Conservation (phyloP, 768 basidiomycete genomes). For the Exidia glandulosa region DNA sequence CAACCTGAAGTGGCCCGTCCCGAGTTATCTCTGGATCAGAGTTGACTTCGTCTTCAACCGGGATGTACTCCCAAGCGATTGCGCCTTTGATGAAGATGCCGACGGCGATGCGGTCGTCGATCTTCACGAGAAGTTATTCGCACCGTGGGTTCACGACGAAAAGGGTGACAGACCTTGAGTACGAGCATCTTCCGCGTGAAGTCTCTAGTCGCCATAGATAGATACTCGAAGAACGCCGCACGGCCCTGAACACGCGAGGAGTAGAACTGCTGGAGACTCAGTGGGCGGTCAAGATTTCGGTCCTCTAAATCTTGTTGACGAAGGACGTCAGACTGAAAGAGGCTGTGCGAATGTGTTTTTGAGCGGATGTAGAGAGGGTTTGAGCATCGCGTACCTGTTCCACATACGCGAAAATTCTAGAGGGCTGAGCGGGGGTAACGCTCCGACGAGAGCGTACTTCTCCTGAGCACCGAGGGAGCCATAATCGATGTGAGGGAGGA, state of each 20-base stretch:
- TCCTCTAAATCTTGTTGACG: constrained; percentile 38
- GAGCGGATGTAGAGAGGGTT: background rate
- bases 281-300: constrained; percentile 38
- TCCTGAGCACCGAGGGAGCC: constrained; percentile 42
- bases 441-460: constrained; percentile 39
- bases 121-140: constrained; percentile 22
- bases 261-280: constrained; percentile 50
- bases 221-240: constrained; percentile 49
- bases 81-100: constrained; percentile 54
- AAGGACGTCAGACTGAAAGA: constrained; percentile 50
- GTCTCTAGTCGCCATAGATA: constrained; percentile 42
- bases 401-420: constrained; percentile 41
- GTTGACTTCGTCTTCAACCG: constrained; percentile 10
- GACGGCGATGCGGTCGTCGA: constrained; percentile 48
- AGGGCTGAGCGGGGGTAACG: constrained; percentile 28
- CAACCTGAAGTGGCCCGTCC: constrained; percentile 45
- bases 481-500: constrained; percentile 42
- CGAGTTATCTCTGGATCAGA: background rate
- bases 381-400: constrained; percentile 30
- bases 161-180: constrained; percentile 32
- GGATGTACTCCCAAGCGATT: constrained; percentile 48
- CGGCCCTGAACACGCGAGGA: constrained; percentile 42
- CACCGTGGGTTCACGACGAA: background rate
- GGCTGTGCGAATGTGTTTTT: constrained; percentile 14
- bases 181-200: constrained; percentile 49